Evolutionary conservation across 768 basidiomycete species (phyloP).

Genomic region (Tremella mesenterica): DNA sequence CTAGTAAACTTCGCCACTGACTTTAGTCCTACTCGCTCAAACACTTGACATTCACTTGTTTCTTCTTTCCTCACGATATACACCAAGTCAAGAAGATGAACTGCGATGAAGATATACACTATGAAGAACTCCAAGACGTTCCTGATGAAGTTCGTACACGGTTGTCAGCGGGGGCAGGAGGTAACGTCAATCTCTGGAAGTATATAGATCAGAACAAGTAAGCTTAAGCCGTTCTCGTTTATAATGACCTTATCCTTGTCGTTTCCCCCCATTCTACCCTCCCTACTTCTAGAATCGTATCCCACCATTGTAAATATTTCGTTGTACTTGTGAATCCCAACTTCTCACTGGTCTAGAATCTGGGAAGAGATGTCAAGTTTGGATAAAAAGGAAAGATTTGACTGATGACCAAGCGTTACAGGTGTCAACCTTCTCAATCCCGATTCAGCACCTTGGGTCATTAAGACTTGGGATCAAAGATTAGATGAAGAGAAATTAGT

Average conservation of each 20-base stretch:
- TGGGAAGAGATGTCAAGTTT: not conserved
- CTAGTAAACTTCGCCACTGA: not conserved
- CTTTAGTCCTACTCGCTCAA: not conserved
- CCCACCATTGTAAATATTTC: too few relatives aligned
- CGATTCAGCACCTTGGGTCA: conserved; percentile 29
- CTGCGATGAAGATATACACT: conserved; percentile 40
- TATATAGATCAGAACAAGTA: conserved; percentile 42
- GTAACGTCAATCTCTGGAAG: conserved; percentile 40
- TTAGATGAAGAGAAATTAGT: conserved; percentile 30
- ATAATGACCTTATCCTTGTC: not conserved
- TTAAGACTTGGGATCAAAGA: conserved; percentile 44
- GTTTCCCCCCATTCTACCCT: not conserved
- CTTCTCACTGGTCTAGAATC: not conserved
- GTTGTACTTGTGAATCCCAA: not conserved
- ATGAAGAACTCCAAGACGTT: conserved; percentile 23
- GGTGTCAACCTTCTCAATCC: conserved; percentile 38
- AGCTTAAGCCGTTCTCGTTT: conserved; percentile 4
- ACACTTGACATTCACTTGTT: not conserved
- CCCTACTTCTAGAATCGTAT: too few relatives aligned
- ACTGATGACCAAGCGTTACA: conserved; percentile 25
- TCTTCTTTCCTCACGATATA: not conserved
- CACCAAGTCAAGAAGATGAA: conserved; percentile 19
- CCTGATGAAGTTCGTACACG: conserved; percentile 37
- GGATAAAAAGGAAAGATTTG: not conserved
- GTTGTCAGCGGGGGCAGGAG: conserved; percentile 38